Conservation (phyloP, 805 yeast genomes). For the Hanseniaspora pseudoguilliermondii region DNA sequence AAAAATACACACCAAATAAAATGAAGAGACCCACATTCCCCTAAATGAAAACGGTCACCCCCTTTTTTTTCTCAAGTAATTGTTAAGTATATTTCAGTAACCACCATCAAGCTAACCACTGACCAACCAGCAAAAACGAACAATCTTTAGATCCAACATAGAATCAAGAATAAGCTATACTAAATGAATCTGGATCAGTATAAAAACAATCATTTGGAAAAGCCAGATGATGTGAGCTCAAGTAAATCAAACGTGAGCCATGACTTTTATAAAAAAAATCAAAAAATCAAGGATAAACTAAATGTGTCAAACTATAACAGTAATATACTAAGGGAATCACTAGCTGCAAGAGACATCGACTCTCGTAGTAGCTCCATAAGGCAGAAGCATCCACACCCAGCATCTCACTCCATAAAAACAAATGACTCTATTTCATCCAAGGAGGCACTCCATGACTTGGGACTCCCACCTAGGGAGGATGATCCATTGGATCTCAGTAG, state of each 20-base stretch:
- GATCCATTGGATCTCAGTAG: slow-evolving; percentile 21
- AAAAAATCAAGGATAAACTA: not conserved
- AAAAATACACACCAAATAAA: not conserved
- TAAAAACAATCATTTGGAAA: not conserved
- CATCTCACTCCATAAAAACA: not conserved
- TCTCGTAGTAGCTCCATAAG: slow-evolving; percentile 1
- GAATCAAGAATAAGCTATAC: not conserved
- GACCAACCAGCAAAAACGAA: not conserved
- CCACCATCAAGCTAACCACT: no score
- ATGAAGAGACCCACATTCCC: not conserved
- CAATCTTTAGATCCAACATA: not conserved
- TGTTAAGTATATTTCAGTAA: no score
- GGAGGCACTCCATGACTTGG: not conserved
- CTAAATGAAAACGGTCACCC: not conserved
- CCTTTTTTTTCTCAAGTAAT: no score
- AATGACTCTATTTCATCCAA: not conserved
- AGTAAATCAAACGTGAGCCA: not conserved
- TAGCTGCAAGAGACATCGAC: not conserved
- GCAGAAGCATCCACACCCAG: not conserved
- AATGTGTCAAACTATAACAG: slow-evolving; percentile 7
- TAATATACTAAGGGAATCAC: not conserved
- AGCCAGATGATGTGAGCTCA: not conserved
- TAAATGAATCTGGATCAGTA: not conserved
- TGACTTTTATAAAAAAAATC: not conserved
- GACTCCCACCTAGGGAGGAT: slow-evolving; percentile 12